phyloP scores from a whole-genome alignment of 495 filamentous ascomycete genomes.

The Daldinia grandis region DNA sequence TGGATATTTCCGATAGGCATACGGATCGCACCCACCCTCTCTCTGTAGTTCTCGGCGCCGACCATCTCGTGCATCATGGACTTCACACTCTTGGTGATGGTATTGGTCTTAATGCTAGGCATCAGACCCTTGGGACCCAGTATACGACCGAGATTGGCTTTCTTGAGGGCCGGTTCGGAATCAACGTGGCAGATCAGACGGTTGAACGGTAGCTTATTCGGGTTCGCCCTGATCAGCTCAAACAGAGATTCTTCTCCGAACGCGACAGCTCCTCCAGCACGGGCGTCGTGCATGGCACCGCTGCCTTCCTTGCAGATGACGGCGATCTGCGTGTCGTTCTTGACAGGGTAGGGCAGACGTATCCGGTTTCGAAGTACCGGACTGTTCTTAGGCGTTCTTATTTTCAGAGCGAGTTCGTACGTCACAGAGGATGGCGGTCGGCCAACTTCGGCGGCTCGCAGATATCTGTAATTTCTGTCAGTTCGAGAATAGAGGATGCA shows the following conservation, averaged over 20 bases:
- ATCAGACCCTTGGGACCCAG: slow-evolving; percentile 90
- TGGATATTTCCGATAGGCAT: slow-evolving; percentile 90
- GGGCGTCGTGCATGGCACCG: slow-evolving; percentile 71
- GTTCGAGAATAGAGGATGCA: not conserved
- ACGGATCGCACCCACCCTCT: slow-evolving; percentile 82
- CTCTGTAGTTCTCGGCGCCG: slow-evolving; percentile 86
- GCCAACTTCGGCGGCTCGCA: slow-evolving; percentile 92
- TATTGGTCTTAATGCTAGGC: slow-evolving; percentile 87
- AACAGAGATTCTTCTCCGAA: slow-evolving; percentile 89
- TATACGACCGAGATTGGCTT: slow-evolving; percentile 78
- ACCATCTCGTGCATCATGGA: slow-evolving; percentile 76
- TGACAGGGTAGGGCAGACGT: slow-evolving; percentile 86
- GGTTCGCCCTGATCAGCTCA: slow-evolving; percentile 70
- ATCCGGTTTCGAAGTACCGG: slow-evolving; percentile 86
- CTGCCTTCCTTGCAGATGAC: slow-evolving; percentile 86
- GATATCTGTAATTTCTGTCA: slow-evolving; percentile 67
- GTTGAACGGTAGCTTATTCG: slow-evolving; percentile 77
- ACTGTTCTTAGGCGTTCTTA: slow-evolving; percentile 82
- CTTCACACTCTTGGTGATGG: slow-evolving; percentile 81
- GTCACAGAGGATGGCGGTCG: slow-evolving; percentile 73
- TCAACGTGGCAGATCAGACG: slow-evolving; percentile 86
- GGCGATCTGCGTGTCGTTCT: slow-evolving; percentile 83
- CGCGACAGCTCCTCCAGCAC: slow-evolving; percentile 75
- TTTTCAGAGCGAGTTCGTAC: slow-evolving; percentile 85
- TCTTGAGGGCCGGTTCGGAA: slow-evolving; percentile 73